Evolutionary conservation across 306 rosid species (phyloP).

Genomic region (Prunus padus): DNA sequence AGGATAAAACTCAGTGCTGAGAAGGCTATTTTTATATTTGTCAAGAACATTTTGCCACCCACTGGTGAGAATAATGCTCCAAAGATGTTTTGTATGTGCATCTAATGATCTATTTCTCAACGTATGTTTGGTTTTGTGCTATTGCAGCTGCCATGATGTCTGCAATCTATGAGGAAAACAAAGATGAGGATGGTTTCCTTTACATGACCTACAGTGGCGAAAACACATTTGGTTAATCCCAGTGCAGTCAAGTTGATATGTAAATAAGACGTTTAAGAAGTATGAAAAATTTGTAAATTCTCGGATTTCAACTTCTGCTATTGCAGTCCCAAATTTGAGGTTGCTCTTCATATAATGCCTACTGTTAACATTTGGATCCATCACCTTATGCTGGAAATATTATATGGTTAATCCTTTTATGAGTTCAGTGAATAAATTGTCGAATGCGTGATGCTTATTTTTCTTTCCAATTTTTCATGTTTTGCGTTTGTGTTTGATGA

Average conservation of each 20-base stretch:
- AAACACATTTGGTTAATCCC: slow-evolving; percentile 69
- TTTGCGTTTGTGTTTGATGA: background rate
- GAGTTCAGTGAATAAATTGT: background rate
- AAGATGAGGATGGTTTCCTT: slow-evolving; percentile 86
- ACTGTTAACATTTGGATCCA: background rate
- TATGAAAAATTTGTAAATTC: slow-evolving; percentile 25
- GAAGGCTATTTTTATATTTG: slow-evolving; percentile 86
- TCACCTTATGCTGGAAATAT: slow-evolving; percentile 20
- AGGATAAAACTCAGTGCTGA: slow-evolving; percentile 82
- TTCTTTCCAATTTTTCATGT: background rate
- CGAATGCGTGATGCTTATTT: background rate
- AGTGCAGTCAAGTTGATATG: slow-evolving; percentile 14
- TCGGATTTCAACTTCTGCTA: slow-evolving; percentile 17
- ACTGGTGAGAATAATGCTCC: slow-evolving; percentile 50
- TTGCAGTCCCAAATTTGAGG: slow-evolving; percentile 8
- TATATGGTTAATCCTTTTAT: slow-evolving; percentile 11
- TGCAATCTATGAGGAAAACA: slow-evolving; percentile 79
- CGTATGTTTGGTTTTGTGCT: slow-evolving; percentile 22
- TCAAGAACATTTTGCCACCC: slow-evolving; percentile 78
- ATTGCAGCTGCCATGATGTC: slow-evolving; percentile 88
- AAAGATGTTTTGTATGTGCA: background rate
- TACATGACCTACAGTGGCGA: slow-evolving; percentile 93
- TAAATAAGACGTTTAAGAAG: slow-evolving; percentile 20
- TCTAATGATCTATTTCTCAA: background rate
- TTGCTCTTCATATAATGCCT: slow-evolving; percentile 10